phyloP scores from a whole-genome alignment of 1,284 basidiomycete genomes.

The Sporisorium iseilematis-ciliati region DNA sequence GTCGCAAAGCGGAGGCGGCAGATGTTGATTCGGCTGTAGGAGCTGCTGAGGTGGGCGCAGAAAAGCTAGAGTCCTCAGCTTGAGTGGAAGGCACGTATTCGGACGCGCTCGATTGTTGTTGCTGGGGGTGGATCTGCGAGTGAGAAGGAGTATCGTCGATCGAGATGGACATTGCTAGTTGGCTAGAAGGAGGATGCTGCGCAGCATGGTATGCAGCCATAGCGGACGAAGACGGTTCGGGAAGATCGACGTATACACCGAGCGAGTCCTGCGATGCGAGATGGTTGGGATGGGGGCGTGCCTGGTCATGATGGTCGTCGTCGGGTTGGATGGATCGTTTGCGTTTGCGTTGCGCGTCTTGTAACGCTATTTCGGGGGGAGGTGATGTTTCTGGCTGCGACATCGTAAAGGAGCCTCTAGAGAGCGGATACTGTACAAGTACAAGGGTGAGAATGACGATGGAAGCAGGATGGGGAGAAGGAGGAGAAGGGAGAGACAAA shows the following conservation, averaged over 20 bases:
- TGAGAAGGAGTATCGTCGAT: not conserved
- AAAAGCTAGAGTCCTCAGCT: conserved; percentile 8
- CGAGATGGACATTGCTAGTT: conserved; percentile 14
- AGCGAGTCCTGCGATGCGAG: conserved; percentile 3
- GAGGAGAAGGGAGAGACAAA: not conserved
- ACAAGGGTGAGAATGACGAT: not conserved
- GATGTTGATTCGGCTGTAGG: not conserved
- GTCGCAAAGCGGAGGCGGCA: conserved; percentile 9
- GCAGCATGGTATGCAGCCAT: conserved; percentile 27
- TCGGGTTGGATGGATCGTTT: conserved; percentile 13
- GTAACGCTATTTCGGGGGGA: not conserved
- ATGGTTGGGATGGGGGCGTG: not conserved
- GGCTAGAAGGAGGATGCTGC: conserved; percentile 13
- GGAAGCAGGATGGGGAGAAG: not conserved
- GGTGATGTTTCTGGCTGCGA: not conserved
- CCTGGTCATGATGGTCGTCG: not conserved
- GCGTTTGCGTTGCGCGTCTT: conserved; percentile 22
- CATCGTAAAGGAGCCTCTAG: not conserved
- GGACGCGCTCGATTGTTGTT: conserved; percentile 10
- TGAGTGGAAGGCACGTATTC: conserved; percentile 28
- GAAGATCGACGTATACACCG: conserved; percentile 26
- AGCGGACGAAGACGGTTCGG: conserved; percentile 32
- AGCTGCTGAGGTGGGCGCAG: not conserved
- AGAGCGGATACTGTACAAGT: not conserved
- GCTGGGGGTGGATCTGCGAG: not conserved